These are phyloP conservation scores for Mycena citricolor DNA, from an alignment of 1,284 basidiomycete species.

Conservation along the genomic window DNA sequence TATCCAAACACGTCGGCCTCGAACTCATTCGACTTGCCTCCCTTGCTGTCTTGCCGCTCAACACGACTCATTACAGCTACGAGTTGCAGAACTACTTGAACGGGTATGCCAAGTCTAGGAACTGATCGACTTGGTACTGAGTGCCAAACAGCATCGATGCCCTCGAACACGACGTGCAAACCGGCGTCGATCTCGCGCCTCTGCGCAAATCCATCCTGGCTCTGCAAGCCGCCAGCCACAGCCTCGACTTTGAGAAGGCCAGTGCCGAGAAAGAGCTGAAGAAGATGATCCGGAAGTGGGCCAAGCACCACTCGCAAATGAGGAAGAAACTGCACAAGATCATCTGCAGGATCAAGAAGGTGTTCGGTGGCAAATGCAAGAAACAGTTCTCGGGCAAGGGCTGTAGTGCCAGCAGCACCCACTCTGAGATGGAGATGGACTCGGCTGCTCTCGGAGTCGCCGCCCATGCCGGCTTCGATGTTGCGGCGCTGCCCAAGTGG, in stretches of 20 bases:
- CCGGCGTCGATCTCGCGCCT: constrained; percentile 42
- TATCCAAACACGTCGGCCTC: constrained; percentile 61
- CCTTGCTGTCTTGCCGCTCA: constrained; percentile 64
- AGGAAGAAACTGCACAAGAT: constrained; percentile 25
- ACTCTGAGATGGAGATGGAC: neutral
- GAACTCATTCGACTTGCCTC: constrained; percentile 62
- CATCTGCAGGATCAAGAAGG: constrained; percentile 16
- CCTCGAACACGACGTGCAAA: constrained; percentile 28
- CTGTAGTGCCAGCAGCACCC: too few species aligned
- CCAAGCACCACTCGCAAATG: constrained; percentile 21
- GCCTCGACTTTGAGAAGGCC: constrained; percentile 55
- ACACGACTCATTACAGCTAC: constrained; percentile 73
- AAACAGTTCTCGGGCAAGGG: too few species aligned
- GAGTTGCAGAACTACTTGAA: constrained; percentile 64
- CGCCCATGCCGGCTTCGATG: too few species aligned
- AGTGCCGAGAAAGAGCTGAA: constrained; percentile 44
- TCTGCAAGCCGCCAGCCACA: constrained; percentile 51
- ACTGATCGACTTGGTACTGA: constrained; percentile 7
- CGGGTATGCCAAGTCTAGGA: constrained; percentile 37
- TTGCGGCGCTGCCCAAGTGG: constrained; percentile 21
- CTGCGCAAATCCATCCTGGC: constrained; percentile 49
- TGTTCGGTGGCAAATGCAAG: constrained; percentile 39
- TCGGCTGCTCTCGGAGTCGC: too few species aligned
- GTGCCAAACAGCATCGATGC: constrained; percentile 49
- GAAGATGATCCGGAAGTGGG: constrained; percentile 30